Conservation (phyloP, 768 basidiomycete species). For the Zangia roseola region DNA sequence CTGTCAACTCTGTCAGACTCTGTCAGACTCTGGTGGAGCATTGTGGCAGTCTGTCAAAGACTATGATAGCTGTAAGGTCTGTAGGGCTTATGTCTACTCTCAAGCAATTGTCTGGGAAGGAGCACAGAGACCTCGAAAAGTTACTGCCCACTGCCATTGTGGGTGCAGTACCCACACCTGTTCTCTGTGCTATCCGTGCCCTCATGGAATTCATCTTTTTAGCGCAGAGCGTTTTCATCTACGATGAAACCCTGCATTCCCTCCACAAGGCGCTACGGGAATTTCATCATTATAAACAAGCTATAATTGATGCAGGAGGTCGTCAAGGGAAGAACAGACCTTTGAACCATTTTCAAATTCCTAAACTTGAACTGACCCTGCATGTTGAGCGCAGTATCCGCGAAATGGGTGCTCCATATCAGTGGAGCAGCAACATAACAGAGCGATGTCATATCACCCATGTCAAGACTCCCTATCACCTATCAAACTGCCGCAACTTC, state of each 20-base stretch:
- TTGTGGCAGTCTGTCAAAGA: too few species aligned
- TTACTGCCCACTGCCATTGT: background rate
- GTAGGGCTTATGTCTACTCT: constrained; percentile 1
- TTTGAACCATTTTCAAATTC: constrained; percentile 4
- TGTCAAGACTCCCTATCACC: background rate
- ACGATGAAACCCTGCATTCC: constrained; percentile 1
- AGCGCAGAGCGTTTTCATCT: constrained; percentile 24
- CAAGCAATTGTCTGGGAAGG: constrained; percentile 5
- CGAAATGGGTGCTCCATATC: constrained; percentile 27
- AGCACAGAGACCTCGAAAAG: constrained; percentile 9
- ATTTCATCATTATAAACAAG: constrained; percentile 10
- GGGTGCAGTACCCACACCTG: constrained; percentile 19
- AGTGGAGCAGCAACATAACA: constrained; percentile 13
- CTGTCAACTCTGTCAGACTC: too few species aligned
- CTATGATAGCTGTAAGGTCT: too few species aligned
- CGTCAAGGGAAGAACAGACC: constrained; percentile 4
- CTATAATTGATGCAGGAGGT: constrained; percentile 4
- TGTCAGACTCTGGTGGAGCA: too few species aligned
- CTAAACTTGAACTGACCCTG: constrained; percentile 24
- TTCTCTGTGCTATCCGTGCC: constrained; percentile 34
- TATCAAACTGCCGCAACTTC: background rate
- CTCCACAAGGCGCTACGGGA: background rate
- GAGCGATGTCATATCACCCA: constrained; percentile 9
- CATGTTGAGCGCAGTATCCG: constrained; percentile 20
- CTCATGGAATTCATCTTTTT: constrained; percentile 40